Evolutionary conservation across 768 basidiomycete genomes (phyloP), one percentile per base, ranked within the genome.

Genomic region (Lentinus brumalis): DNA sequence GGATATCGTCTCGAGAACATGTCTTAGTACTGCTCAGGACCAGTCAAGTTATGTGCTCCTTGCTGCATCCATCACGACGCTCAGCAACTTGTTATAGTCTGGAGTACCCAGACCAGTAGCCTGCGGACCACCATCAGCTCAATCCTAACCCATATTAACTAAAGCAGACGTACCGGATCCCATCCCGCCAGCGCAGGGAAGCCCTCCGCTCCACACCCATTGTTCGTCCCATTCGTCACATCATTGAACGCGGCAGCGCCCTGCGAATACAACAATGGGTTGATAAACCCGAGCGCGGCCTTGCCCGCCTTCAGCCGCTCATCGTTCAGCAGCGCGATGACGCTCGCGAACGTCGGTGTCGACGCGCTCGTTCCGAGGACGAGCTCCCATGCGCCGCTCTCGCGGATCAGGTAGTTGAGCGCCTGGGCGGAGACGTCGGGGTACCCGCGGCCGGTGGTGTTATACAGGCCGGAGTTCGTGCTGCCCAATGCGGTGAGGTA

Each of bases 91-190:
- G 1, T 74, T 66, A 69, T 86, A 88, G 66, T 86, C 78, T 12
- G 85, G 85, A 5, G 84, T 86, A 2, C 86, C 86, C 26, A 84
- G 71, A 14, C 85, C 85, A 45, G 85, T 87, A 50, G 85, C 78
- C 81, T 83, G 61, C 10, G 35, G 16, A 30, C 38, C 11, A 1
- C 35, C 35, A 30, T 26, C n/a, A 60, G 70, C 52, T 73, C 21
- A 26, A 35, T 35, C 35, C 6, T 35, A 6, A 1, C 35, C 35
- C 11, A 6, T 1, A 7, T 11, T 7, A 35, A 35, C 6, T 11
- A 35, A 35, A 35, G 35, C 11, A 7, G 11, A 35, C 35, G 11
- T 35, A 35, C 35, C 35, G 35, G 35, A 11, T 35, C 35, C 35
- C 35, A 35, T 71, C 72, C 72, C 72, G 2, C 69, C 69, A 35